Conservation (phyloP, 192 early-diverging fungal species). For the Kickxella alabastrina region DNA sequence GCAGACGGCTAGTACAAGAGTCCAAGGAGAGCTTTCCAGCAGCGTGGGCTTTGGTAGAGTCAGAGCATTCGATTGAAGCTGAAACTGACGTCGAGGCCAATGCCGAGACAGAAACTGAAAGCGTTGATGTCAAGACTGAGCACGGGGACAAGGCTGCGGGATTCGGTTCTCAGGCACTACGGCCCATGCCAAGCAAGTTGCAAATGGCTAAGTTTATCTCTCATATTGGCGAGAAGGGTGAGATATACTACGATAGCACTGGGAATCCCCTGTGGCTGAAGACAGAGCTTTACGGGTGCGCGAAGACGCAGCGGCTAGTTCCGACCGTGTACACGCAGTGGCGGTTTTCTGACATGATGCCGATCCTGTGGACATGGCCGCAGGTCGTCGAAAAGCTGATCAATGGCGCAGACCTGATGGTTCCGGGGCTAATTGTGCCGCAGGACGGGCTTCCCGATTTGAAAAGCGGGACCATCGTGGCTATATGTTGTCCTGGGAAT, state of each 20-base stretch:
- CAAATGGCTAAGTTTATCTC: constrained; percentile 63
- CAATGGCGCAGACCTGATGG: constrained; percentile 66
- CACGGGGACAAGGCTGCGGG: not conserved
- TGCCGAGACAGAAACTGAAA: constrained; percentile 20
- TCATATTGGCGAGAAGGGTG: constrained; percentile 61
- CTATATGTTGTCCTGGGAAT: constrained; percentile 29
- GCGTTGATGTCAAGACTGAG: not conserved
- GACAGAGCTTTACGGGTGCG: constrained; percentile 37
- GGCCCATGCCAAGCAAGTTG: constrained; percentile 55
- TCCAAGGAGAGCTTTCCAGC: constrained; percentile 51
- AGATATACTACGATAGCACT: constrained; percentile 57
- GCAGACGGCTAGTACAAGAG: constrained; percentile 62
- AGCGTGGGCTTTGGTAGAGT: constrained; percentile 14
- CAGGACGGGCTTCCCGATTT: constrained; percentile 27
- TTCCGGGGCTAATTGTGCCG: constrained; percentile 31
- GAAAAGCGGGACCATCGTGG: constrained; percentile 26
- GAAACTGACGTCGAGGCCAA: constrained; percentile 30
- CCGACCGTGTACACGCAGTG: constrained; percentile 79
- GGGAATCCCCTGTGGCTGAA: constrained; percentile 67
- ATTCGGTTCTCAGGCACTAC: not conserved
- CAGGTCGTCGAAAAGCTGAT: constrained; percentile 66
- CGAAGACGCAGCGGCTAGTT: constrained; percentile 42
- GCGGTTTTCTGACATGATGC: constrained; percentile 63
- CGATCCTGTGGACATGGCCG: constrained; percentile 64
- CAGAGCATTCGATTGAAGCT: constrained; percentile 1